phyloP scores from a whole-genome alignment of 2,329 filamentous ascomycete species.

The Rhynchosporium secalis region DNA sequence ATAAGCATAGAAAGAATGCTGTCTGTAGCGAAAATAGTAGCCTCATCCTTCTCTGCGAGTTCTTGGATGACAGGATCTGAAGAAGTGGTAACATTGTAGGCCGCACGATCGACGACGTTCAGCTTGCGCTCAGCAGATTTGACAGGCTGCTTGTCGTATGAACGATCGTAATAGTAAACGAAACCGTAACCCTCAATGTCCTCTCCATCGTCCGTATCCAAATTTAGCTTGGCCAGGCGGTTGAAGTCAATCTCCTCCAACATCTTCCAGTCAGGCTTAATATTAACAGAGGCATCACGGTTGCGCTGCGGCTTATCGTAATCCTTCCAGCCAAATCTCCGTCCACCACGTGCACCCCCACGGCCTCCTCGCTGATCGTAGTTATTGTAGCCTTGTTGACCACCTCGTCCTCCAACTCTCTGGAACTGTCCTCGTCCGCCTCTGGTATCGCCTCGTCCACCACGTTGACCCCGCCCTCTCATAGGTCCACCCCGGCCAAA shows the following conservation, averaged over 20 bases:
- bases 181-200: conserved; percentile 95
- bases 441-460: conserved; percentile 71
- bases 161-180: conserved; percentile 96
- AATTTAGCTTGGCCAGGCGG: conserved; percentile 89
- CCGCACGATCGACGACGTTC: conserved; percentile 84
- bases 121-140: conserved; percentile 87
- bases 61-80: conserved; percentile 97
- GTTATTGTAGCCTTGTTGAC: conserved; percentile 64
- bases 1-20: conserved; percentile 99
- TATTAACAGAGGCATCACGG: conserved; percentile 92
- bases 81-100: conserved; percentile 97
- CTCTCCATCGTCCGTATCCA: conserved; percentile 92
- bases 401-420: conserved; percentile 69
- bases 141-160: conserved; percentile 89
- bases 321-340: conserved; percentile 97
- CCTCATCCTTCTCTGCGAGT: conserved; percentile 91
- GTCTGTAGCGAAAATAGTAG: conserved; percentile 94
- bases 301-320: conserved; percentile 97
- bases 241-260: conserved; percentile 99
- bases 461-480: conserved; percentile 69
- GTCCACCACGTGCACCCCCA: conserved; percentile 70
- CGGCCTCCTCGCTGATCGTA: conserved; percentile 72
- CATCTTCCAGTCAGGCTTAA: conserved; percentile 93
- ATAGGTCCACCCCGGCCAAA: conserved; percentile 90
- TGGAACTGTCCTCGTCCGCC: conserved; percentile 63